Evolutionary conservation across 108 stramenopile species (phyloP).

Genomic region (Conticribra guillardii): DNA sequence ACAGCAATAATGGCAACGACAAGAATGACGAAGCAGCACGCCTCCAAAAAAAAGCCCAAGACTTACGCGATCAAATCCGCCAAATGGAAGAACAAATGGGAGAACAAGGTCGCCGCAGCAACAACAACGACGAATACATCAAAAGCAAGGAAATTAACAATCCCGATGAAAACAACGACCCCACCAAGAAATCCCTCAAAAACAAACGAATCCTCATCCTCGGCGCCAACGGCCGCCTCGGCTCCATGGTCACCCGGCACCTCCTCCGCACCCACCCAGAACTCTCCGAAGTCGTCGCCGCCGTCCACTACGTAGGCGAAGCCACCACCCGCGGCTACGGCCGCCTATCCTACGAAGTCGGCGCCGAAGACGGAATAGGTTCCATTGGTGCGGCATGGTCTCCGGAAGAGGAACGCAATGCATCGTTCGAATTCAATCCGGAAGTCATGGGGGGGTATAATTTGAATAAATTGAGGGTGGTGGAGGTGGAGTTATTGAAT

Average conservation of each 20-base stretch:
- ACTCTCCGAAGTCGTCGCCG: conserved; percentile 72
- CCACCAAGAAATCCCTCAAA: conserved; percentile 43
- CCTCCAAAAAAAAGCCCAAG: conserved; percentile 57
- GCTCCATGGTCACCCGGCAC: conserved; percentile 78
- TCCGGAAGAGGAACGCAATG: conserved; percentile 62
- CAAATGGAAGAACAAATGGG: conserved; percentile 63
- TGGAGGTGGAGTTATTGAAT: conserved; percentile 83
- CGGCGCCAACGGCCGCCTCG: conserved; percentile 85
- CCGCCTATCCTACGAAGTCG: conserved; percentile 83
- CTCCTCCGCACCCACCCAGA: conserved; percentile 71
- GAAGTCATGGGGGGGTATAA: conserved; percentile 77
- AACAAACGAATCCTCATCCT: conserved; percentile 71
- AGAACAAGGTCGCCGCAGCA: conserved; percentile 3
- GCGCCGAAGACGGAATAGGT: conserved; percentile 81
- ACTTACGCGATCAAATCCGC: conserved; percentile 70
- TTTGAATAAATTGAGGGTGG: conserved; percentile 75
- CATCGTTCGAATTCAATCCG: conserved; percentile 64
- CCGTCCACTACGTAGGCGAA: conserved; percentile 77
- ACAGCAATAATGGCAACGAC: conserved; percentile 7
- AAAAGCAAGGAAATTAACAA: too few relatives aligned
- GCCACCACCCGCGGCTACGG: conserved; percentile 79
- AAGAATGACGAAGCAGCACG: conserved; percentile 55
- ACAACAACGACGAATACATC: conserved; percentile 15
- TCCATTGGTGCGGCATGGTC: conserved; percentile 75
- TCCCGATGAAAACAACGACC: conserved; percentile 11